Conservation (phyloP, 495 filamentous ascomycete genomes). For the Penicillium arizonense region DNA sequence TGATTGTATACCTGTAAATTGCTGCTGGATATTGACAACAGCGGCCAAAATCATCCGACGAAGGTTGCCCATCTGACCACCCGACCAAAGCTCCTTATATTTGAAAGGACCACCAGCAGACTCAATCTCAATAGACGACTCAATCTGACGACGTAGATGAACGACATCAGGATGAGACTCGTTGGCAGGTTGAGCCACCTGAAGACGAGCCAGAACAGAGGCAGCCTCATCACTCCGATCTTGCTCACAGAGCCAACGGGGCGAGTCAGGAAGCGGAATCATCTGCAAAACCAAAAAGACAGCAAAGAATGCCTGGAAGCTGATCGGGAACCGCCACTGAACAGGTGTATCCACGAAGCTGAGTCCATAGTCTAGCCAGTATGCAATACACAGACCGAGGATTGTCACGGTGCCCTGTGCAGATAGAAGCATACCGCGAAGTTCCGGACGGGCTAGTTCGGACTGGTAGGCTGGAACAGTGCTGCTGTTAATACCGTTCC, state of each 20-base stretch:
- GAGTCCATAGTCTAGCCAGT: conserved; percentile 57
- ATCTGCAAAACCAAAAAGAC: conserved; percentile 55
- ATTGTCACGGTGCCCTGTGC: conserved; percentile 42
- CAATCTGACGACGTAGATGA: conserved; percentile 29
- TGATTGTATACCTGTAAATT: conserved; percentile 28
- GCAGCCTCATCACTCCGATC: conserved; percentile 51
- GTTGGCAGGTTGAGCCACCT: conserved; percentile 14
- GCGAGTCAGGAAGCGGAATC: conserved; percentile 61
- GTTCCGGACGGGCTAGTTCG: conserved; percentile 52
- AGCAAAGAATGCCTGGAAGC: conserved; percentile 59
- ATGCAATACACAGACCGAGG: conserved; percentile 42
- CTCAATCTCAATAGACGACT: conserved; percentile 36
- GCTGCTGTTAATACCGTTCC: conserved; percentile 51
- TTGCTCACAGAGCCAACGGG: conserved; percentile 53
- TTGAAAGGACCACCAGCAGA: conserved; percentile 35
- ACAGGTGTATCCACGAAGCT: conserved; percentile 47
- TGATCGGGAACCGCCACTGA: conserved; percentile 57
- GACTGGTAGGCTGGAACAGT: conserved; percentile 51
- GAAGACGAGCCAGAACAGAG: conserved; percentile 48
- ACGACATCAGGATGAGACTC: conserved; percentile 18
- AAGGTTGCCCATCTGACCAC: conserved; percentile 37
- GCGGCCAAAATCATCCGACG: conserved; percentile 38
- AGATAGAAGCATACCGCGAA: conserved; percentile 61
- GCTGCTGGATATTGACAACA: conserved; percentile 34
- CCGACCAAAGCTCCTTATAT: conserved; percentile 35